phyloP scores from a whole-genome alignment of 169 alveolate species.

The Plasmodium gallinaceum region DNA sequence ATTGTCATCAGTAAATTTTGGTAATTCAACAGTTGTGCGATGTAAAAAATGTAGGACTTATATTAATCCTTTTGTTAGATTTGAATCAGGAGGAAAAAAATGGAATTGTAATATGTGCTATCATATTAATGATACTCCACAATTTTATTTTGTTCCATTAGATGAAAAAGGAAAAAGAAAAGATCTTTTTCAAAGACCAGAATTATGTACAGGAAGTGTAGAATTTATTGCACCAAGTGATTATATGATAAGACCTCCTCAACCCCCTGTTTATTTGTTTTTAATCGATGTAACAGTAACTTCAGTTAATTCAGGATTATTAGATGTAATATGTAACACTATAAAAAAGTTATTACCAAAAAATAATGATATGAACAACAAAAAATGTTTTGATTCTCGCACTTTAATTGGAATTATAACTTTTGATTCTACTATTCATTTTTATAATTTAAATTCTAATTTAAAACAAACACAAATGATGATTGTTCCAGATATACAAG shows the following conservation, averaged over 20 bases:
- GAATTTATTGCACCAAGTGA: conserved; percentile 97
- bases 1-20: conserved; percentile 90
- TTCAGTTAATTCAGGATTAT: conserved; percentile 94
- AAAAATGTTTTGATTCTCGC: conserved; percentile 85
- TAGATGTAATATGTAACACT: conserved; percentile 89
- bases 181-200: conserved; percentile 92
- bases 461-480: conserved; percentile 93
- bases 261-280: conserved; percentile 95
- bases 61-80: conserved; percentile 96
- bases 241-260: conserved; percentile 97
- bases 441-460: conserved; percentile 90
- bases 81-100: conserved; percentile 95
- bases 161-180: conserved; percentile 89
- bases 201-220: conserved; percentile 93
- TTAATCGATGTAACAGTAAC: conserved; percentile 92
- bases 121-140: conserved; percentile 92
- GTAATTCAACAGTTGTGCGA: conserved; percentile 91
- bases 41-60: conserved; percentile 95
- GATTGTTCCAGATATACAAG: conserved; percentile 93
- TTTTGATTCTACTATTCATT: conserved; percentile 95
- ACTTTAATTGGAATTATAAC: conserved; percentile 95
- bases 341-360: conserved; percentile 85
- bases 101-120: conserved; percentile 98
- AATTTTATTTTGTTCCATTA: conserved; percentile 86
- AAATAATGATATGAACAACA: conserved; percentile 21